Base-by-base conservation (phyloP, 768 basidiomycete genomes). In the Leccinum broughii region DNA sequence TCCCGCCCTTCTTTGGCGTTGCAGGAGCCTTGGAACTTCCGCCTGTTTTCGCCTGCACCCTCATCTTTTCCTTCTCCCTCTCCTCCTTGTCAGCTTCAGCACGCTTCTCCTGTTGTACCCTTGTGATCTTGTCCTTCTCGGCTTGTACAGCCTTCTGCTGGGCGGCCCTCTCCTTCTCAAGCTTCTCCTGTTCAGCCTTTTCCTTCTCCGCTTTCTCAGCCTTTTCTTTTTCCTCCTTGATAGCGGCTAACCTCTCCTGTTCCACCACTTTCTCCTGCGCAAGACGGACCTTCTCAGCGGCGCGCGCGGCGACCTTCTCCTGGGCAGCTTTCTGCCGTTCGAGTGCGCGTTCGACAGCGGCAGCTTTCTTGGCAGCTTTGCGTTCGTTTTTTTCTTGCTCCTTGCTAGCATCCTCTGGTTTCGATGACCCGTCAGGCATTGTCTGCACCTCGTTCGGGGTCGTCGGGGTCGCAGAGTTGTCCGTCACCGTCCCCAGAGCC, bases 351-450 rank as follows among this genome's bases (percentile, higher is more conserved):
- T 87, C 86, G 1, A 77, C 79, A 4, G 85, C 85, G 5, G 80
- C 84, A 11, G 80, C 84, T 65, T 86, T 87, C 77, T 85, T 89
- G 17, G 81, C 83, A 34, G 85, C 85, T 64, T 85, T 88, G 50
- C 83, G 83, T 48, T 85, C 83, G 1, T 81, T 79, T 66, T 85
- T 89, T 62, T 80, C 83, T 62, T 80, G 80, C 15, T 77, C 76
- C 60, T 85, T 81, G 61, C 70, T 67, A 58, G 72, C 70, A 55
- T 76, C 69, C 50, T 75, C 70, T 17, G 73, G 60, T 41, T 73
- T 73, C 49, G 74, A 68, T n/a, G n/a, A 20, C 8, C 66, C 72
- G 39, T 30, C 53, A 22, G 24, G 28, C 28, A 54, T 59, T 3
- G 32, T 58, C 54, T 64, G 72, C 14, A 71, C 73, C 55, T 72